Conservation (phyloP, 2,329 filamentous ascomycete genomes). For the Dactylellina leptospora region DNA sequence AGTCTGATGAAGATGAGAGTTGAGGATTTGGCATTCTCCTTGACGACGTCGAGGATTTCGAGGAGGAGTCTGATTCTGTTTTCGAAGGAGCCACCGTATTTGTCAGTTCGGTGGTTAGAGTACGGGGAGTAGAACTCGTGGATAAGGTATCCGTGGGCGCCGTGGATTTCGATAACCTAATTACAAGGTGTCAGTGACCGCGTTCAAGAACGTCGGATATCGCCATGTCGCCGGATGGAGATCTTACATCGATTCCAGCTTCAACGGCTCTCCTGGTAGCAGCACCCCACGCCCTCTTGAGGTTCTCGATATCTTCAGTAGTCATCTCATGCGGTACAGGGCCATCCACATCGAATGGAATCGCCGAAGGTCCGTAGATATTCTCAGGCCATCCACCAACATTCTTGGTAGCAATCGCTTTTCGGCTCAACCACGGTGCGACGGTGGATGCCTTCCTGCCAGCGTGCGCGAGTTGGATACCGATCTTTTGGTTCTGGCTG, state of each 20-base stretch:
- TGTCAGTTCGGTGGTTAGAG: conserved; percentile 69
- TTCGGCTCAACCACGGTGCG: conserved; percentile 70
- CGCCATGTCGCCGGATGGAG: neutral
- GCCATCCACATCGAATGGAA: conserved; percentile 59
- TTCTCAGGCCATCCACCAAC: conserved; percentile 69
- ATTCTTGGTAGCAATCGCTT: conserved; percentile 64
- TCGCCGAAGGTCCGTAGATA: conserved; percentile 65
- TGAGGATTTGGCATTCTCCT: conserved; percentile 65
- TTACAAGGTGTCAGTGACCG: too few relatives aligned
- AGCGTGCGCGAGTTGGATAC: conserved; percentile 82
- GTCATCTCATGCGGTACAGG: conserved; percentile 58
- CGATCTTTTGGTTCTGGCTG: conserved; percentile 77
- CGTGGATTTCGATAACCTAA: conserved; percentile 66
- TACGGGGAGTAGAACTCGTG: conserved; percentile 67
- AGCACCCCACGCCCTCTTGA: conserved; percentile 59
- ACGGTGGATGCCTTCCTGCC: conserved; percentile 73
- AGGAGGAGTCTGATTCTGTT: conserved; percentile 72
- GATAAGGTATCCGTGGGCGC: conserved; percentile 69
- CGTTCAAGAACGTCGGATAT: too few relatives aligned
- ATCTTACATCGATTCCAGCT: conserved; percentile 59
- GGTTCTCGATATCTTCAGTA: conserved; percentile 58
- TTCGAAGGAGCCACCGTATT: conserved; percentile 72
- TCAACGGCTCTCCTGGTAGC: conserved; percentile 59
- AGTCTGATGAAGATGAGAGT: conserved; percentile 69
- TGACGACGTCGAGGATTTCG: conserved; percentile 66